A percentile compares a stretch with the other conserved stretches of the same genome.
Conservation (phyloP, 345 rosid genomes). For the Nephelium lappaceum region DNA sequence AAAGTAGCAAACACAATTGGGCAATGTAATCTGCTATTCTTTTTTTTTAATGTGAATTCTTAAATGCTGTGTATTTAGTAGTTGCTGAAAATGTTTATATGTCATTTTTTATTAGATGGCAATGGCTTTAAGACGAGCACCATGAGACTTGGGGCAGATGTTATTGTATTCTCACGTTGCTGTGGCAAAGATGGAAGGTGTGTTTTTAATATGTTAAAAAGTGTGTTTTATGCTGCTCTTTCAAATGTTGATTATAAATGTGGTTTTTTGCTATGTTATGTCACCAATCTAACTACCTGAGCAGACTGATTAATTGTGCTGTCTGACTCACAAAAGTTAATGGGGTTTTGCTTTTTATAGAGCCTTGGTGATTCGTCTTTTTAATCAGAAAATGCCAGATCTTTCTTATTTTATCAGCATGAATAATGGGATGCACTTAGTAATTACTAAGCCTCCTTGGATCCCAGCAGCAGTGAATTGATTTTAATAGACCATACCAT, state of each 20-base stretch:
- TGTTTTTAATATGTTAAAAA: slow-evolving; percentile 18
- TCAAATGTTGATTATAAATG: background rate
- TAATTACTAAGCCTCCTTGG: background rate
- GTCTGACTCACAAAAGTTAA: background rate
- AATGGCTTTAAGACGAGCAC: slow-evolving; percentile 99
- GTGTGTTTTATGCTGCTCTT: background rate
- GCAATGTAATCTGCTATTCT: slow-evolving; percentile 55
- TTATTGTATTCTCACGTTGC: slow-evolving; percentile 88
- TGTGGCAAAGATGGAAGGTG: slow-evolving; percentile 70
- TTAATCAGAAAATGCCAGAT: background rate
- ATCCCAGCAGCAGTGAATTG: background rate
- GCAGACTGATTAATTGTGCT: background rate
- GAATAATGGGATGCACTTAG: background rate
- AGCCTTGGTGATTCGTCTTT: background rate
- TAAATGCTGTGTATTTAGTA: background rate
- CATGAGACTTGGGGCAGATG: slow-evolving; percentile 99
- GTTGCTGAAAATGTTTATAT: slow-evolving; percentile 5
- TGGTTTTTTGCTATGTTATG: background rate
- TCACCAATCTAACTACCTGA: background rate
- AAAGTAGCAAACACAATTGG: slow-evolving; percentile 82
- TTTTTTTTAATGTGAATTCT: background rate
- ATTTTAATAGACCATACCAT: background rate
- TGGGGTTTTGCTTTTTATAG: background rate
- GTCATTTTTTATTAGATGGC: slow-evolving; percentile 58
- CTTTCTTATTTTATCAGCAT: background rate